Base-by-base conservation (phyloP, 345 rosid genomes). In the Gossypium rotundifolium region DNA sequence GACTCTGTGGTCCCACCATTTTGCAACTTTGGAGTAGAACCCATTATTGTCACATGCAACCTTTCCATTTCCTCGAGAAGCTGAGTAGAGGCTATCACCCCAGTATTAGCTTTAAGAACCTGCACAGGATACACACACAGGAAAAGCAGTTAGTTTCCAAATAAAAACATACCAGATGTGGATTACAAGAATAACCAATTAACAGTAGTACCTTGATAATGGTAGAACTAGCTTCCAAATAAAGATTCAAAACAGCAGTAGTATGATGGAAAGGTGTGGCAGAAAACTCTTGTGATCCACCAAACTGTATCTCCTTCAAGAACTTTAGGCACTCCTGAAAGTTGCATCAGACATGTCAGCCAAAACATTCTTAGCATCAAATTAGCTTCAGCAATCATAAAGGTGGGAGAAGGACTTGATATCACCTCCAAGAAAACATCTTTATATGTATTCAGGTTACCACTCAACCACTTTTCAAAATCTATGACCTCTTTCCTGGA, bases 251-350 rank as follows among this genome's bases (percentile, higher is more conserved):
- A 57, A 87, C 72, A 75, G 88, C 80, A 80, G 83, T 87, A 74
- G 86, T 75, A 79, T 85, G 94, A 77, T 83, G 84, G 73, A 85
- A 87, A 78, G 85, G 84, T 76, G 78, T 83, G 75, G 86, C 79
- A 40, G 97, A 83, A 69, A 91, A 80, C 68, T 86, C 92, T 70
- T 87, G 85, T 16, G 93, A 84, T 53, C 83, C 90, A 58, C 85
- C 88, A 77, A 85, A 87, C 65, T 88, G 96, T 48, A 87, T 82
- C 78, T 86, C 94, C 90, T 83, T 90, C 59, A 91, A 72, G 80
- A 87, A 95, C 80, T 91, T 88, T 72, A 95, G 86, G 81, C 98
- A 91, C 82, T 91, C 99, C 99, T 95, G 89, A 73, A 72, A 44
- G 65, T 84, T 55, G 79, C 65, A 88, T 2, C 12, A 60, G 4